Base-by-base conservation (phyloP, 306 rosid species). In the Citrullus amarus region DNA sequence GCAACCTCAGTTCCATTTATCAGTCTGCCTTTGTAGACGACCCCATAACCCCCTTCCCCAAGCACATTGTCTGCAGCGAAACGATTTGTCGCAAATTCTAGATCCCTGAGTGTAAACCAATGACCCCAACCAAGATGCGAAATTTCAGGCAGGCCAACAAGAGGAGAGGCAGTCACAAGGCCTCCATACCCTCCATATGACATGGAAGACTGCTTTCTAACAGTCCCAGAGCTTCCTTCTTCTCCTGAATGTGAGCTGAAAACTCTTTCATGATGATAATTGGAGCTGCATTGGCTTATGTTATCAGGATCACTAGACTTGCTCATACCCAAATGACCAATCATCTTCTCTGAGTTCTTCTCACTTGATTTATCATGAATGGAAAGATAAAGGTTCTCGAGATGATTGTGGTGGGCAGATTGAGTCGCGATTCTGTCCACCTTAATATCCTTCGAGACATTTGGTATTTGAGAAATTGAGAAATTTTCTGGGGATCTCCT, bases 71-170 rank as follows among this genome's bases (percentile, higher is more conserved):
- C 92, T 0, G 87, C 73, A 43, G 92, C 82, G 79, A 94, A 94
- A 57, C 89, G 86, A 73, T 82, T 85, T 39, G 98, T 94, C 1
- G 97, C 92, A 70, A 78, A 88, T 79, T 94, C 89, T 38, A 94
- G 91, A 89, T 94, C 98, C 81, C 98, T 88, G 81, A 94, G 97
- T 18, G 96, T 94, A 85, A 94, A 94, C 97, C 98, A 94, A 84
- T 94, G 98, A 80, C 98, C 98, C 98, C 98, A 94, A 28, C 97
- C 98, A 82, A 92, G 97, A 88, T 89, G 98, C 54, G 98, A 94
- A 87, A 87, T 41, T 88, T 94, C 98, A 1, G 98, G 98, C 91
- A 94, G 79, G 48, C 97, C 97, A 76, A 89, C 46, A 46, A 92
- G 75, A 81, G 98, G 98, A 81, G 98, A 94, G 70, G 97, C 89